Percentiles rank a stretch among this genome's conserved stretches.
Conservation (phyloP, 768 basidiomycete species). For the Suillus weaverae region DNA sequence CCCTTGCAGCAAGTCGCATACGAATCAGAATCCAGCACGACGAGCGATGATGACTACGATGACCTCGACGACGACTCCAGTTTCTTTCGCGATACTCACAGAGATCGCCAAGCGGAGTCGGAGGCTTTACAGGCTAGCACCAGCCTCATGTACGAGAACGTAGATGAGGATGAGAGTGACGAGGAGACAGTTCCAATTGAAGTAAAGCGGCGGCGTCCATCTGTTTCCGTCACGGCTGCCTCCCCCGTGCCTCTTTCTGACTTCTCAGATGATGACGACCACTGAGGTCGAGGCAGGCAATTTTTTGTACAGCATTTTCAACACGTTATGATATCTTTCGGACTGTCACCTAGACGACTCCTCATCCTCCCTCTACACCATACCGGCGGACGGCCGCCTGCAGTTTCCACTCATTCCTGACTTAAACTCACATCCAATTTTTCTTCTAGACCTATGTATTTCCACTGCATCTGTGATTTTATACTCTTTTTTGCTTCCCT, state of each 20-base stretch:
- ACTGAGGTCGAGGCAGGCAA: background rate
- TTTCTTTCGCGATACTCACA: conserved; percentile 33
- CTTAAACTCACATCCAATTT: conserved; percentile 4
- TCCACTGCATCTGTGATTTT: conserved; percentile 9
- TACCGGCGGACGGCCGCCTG: conserved; percentile 3
- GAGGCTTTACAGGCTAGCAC: conserved; percentile 30
- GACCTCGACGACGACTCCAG: conserved; percentile 33
- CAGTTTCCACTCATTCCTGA: conserved; percentile 8
- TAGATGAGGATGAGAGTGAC: conserved; percentile 36
- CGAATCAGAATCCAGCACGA: conserved; percentile 31
- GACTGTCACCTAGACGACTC: conserved; percentile 7
- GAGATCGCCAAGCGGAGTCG: conserved; percentile 23
- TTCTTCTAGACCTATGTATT: conserved; percentile 9
- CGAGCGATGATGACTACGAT: conserved; percentile 31
- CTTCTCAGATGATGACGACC: conserved; percentile 17
- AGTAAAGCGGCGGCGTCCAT: conserved; percentile 36
- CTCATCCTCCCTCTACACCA: conserved; percentile 2
- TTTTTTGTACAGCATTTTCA: conserved; percentile 3
- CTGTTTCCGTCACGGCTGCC: conserved; percentile 28
- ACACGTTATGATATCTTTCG: conserved; percentile 8
- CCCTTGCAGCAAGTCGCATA: conserved; percentile 38
- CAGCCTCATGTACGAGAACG: conserved; percentile 33
- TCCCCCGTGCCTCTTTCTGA: conserved; percentile 25
- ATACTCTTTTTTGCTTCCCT: background rate
- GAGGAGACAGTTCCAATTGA: conserved; percentile 37